These are phyloP conservation scores for Colletotrichum sp. DNA, from an alignment of 2,329 filamentous ascomycete genomes.

Conservation along the genomic window DNA sequence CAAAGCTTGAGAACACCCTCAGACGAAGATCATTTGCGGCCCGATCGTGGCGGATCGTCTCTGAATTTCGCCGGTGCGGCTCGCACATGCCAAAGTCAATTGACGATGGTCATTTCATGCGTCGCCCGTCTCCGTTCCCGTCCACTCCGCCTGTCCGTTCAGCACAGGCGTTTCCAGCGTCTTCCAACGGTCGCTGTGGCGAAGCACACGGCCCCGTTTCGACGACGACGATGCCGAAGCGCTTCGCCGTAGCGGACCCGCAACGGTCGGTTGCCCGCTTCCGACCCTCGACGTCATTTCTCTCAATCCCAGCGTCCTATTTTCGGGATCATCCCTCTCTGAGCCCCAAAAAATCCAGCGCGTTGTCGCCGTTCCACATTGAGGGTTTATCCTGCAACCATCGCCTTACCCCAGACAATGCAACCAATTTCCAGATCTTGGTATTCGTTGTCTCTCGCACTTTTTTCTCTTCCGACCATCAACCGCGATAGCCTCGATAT, in stretches of 20 bases:
- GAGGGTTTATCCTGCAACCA: conserved; percentile 3
- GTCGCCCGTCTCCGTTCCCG: not conserved
- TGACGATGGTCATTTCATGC: not conserved
- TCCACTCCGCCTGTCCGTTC: not conserved
- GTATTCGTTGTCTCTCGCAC: no score
- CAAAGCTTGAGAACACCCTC: not conserved
- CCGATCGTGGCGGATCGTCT: not conserved
- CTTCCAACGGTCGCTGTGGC: not conserved
- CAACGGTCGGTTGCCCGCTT: not conserved
- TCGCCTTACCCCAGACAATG: conserved; percentile 14
- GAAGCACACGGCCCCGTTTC: conserved; percentile 4
- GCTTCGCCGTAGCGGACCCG: conserved; percentile 2
- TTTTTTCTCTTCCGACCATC: no score
- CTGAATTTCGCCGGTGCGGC: not conserved
- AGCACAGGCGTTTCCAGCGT: not conserved
- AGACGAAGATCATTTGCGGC: not conserved
- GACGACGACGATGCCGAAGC: conserved; percentile 10
- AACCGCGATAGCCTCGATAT: not conserved
- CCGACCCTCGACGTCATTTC: conserved; percentile 15
- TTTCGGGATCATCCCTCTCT: not conserved
- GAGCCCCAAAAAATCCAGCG: not conserved
- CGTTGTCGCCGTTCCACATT: not conserved
- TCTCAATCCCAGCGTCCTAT: not conserved
- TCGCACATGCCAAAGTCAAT: not conserved
- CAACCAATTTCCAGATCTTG: not conserved